These are phyloP conservation scores for Leonotis leonurus DNA, from an alignment of 257 asterid species.

Conservation along the genomic window DNA sequence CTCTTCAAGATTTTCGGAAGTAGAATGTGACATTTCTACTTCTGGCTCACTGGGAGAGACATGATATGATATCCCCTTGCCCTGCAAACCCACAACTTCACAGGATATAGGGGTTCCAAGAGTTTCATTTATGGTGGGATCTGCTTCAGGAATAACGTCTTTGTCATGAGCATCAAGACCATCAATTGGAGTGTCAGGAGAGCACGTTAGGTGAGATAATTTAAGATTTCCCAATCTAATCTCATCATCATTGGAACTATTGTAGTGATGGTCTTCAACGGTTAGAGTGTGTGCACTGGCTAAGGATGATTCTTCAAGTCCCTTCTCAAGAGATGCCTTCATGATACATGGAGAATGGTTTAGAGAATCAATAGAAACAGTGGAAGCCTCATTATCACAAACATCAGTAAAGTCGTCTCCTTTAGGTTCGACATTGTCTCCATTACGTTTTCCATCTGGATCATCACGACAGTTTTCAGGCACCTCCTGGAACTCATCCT, in stretches of 20 bases:
- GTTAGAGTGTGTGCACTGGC: slow-evolving; percentile 12
- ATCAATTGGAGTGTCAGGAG: slow-evolving; percentile 18
- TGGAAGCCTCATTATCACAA: slow-evolving; percentile 22
- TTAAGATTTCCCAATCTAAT: slow-evolving; percentile 19
- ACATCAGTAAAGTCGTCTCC: slow-evolving; percentile 17
- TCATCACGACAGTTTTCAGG: slow-evolving; percentile 12
- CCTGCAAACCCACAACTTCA: slow-evolving; percentile 22
- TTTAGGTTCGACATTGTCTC: slow-evolving; percentile 2
- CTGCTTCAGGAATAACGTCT: slow-evolving; percentile 29
- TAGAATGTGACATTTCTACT: slow-evolving; percentile 19
- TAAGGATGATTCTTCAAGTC: slow-evolving; percentile 17
- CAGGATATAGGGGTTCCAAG: slow-evolving; percentile 21
- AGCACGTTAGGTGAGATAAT: slow-evolving; percentile 1
- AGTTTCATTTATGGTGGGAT: slow-evolving; percentile 7
- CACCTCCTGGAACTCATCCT: slow-evolving; percentile 20
- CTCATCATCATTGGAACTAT: slow-evolving; percentile 18
- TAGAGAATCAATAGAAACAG: slow-evolving; percentile 17
- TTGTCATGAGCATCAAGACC: slow-evolving; percentile 21
- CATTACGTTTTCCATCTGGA: slow-evolving; percentile 14
- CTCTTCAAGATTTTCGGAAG: slow-evolving; percentile 29
- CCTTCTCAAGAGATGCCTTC: slow-evolving; percentile 22
- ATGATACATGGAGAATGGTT: slow-evolving; percentile 7
- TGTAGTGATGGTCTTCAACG: slow-evolving; percentile 19
- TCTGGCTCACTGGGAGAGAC: slow-evolving; percentile 19
- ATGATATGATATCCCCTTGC: slow-evolving; percentile 9